Evolutionary conservation across 179 eudicot genomes (phyloP), one percentile per base, ranked within the genome.

Genomic region (Camellia oleifera): DNA sequence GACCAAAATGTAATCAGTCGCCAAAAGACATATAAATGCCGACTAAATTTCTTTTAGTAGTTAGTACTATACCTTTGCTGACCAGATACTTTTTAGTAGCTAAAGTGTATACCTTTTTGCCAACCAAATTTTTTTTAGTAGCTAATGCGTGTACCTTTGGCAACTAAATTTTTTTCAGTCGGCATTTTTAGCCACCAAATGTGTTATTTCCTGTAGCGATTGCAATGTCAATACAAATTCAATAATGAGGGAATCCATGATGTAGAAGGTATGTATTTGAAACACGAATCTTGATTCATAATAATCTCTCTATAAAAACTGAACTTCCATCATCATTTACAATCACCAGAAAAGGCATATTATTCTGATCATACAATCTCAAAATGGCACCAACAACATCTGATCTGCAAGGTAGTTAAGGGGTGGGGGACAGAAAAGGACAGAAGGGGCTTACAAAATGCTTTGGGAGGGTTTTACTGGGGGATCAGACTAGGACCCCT

Each of bases 401-500:
- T 9, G 45, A 42, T 18, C 45, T 42, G 32, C 53, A 65, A 65
- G 17, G 23, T 11, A 3, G 23, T 12, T 32, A n/a, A 4, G 70
- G 77, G 20, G 17, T 5, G 53, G 18, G 42, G 57, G 50, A 32
- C 13, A 69, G 40, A 4, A 17, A 4, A 56, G 54, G 42, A 53
- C 61, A 63, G 57, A 54, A 45, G 48, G 12, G 12, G 79, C 57
- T 76, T 72, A 74, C 77, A 62, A 50, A 67, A 74, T 61, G 54
- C 75, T 42, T 32, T 20, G 18, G 62, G 11, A 53, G n/a, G 53
- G 7, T 3, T 15, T 20, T 54, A 48, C 52, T 32, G 40, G 40
- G 46, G 74, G 42, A 68, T 54, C n/a, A 52, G 68, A 74, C 75
- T 78, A 84, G 56, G 83, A 83, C 11, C 91, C 88, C 80, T 86